Conservation (phyloP, 352 stramenopile genomes). For the Pythium biforme region DNA sequence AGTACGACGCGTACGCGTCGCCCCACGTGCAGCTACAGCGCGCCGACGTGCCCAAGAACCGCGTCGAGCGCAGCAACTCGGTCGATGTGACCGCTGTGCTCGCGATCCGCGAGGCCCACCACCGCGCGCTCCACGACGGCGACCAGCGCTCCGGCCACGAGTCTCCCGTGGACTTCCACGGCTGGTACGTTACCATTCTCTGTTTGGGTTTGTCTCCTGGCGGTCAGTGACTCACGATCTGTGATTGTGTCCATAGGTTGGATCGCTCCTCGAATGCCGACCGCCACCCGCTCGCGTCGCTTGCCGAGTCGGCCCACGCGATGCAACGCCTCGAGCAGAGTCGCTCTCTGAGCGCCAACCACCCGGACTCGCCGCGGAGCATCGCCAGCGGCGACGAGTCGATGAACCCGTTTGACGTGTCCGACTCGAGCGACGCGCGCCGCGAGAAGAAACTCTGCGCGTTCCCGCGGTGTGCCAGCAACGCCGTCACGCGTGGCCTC, state of each 20-base stretch:
- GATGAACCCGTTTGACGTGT: constrained; percentile 13
- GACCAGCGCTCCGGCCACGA: constrained; percentile 21
- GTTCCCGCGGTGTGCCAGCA: constrained; percentile 70
- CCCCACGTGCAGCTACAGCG: constrained; percentile 24
- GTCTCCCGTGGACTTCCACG: constrained; percentile 39
- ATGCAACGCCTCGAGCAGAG: constrained; percentile 50
- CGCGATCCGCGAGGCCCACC: constrained; percentile 27
- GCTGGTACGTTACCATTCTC: constrained; percentile 30
- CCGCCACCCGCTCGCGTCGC: constrained; percentile 39
- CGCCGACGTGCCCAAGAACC: constrained; percentile 32
- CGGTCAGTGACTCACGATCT: no score
- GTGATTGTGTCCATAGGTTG: no score
- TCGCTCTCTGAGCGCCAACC: constrained; percentile 15
- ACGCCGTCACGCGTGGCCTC: constrained; percentile 75
- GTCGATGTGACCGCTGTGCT: constrained; percentile 42
- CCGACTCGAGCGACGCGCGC: constrained; percentile 25
- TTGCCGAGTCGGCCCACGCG: constrained; percentile 59
- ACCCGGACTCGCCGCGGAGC: constrained; percentile 19
- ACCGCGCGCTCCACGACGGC: constrained; percentile 25
- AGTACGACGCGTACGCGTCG: constrained; percentile 10
- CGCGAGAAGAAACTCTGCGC: constrained; percentile 80
- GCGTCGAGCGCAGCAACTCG: constrained; percentile 62
- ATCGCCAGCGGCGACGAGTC: constrained; percentile 20
- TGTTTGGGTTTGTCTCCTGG: no score
- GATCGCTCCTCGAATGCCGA: constrained; percentile 11